phyloP scores from a whole-genome alignment of 1,139 yeast genomes.

The Hemisphaericaspora xylofermentans region DNA sequence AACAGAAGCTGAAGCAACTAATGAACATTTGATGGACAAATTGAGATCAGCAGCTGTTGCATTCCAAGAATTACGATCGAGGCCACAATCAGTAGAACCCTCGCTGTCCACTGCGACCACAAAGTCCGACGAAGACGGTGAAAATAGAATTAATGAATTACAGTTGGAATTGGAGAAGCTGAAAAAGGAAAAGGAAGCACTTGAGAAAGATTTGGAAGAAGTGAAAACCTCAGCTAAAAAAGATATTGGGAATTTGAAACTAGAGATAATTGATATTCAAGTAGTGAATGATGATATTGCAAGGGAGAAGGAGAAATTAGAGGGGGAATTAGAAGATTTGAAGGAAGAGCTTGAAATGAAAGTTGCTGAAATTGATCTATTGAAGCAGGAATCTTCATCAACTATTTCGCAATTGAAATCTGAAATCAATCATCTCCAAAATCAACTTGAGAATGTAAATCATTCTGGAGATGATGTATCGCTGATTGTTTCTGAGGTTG shows the following conservation, averaged over 20 bases:
- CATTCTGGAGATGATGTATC: neutral
- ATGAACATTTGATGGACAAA: conserved; percentile 41
- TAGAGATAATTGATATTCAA: conserved; percentile 3
- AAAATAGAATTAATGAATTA: conserved; percentile 4
- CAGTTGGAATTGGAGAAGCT: conserved; percentile 12
- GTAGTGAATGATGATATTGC: neutral
- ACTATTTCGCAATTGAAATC: conserved; percentile 7
- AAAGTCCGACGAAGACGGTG: conserved; percentile 2
- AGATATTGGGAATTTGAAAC: conserved; percentile 5
- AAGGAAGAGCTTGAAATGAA: conserved; percentile 5
- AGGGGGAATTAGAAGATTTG: conserved; percentile 13
- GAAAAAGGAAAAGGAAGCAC: conserved; percentile 13
- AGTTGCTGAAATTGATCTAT: neutral
- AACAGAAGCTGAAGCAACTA: conserved; percentile 34
- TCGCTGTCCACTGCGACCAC: conserved; percentile 7
- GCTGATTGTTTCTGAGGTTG: neutral
- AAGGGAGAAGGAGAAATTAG: conserved; percentile 16
- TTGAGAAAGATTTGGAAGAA: conserved; percentile 8
- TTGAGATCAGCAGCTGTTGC: conserved; percentile 48
- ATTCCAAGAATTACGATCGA: conserved; percentile 40
- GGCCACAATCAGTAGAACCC: conserved; percentile 18
- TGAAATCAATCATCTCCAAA: conserved; percentile 19
- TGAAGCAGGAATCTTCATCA: conserved; percentile 11
- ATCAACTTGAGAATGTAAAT: conserved; percentile 2
- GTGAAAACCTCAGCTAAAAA: conserved; percentile 4